phyloP scores from a whole-genome alignment of 2,329 filamentous ascomycete genomes.

The Penicillium sp. region DNA sequence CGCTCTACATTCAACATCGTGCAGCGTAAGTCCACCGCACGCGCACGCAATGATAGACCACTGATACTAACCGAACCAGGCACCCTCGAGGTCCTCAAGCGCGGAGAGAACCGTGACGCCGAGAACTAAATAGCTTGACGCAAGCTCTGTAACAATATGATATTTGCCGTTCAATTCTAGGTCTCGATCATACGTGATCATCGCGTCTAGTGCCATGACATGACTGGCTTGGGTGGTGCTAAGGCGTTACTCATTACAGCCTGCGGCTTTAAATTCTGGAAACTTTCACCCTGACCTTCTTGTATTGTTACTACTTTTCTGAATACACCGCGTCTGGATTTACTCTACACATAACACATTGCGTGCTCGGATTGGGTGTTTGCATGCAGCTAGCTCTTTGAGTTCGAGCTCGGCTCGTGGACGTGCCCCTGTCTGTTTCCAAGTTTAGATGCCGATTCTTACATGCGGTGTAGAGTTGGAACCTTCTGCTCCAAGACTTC shows the following conservation, averaged over 20 bases:
- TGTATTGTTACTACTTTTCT: not conserved
- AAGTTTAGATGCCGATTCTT: not conserved
- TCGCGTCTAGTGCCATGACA: not conserved
- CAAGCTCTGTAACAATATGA: not conserved
- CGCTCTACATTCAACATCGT: conserved; percentile 65
- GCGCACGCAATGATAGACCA: not conserved
- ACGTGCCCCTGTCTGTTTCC: not conserved
- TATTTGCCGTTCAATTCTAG: not conserved
- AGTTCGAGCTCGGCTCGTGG: not conserved
- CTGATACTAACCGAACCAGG: conserved; percentile 20
- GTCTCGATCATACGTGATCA: not conserved
- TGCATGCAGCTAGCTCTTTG: not conserved
- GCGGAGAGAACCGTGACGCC: conserved; percentile 20
- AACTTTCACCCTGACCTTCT: not conserved
- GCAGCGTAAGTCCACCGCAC: conserved; percentile 65
- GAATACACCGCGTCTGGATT: not conserved
- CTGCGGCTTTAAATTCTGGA: not conserved
- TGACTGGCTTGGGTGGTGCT: not conserved
- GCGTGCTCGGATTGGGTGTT: not conserved
- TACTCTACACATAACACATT: too few relatives aligned
- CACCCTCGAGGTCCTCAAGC: conserved; percentile 37
- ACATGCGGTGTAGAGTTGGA: not conserved
- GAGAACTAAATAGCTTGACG: conserved; percentile 11
- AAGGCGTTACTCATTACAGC: not conserved
- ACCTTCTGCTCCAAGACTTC: not conserved